These are phyloP conservation scores for Phaeosphaeria sp. DNA, from an alignment of 2,329 filamentous ascomycete species.

Conservation along the genomic window DNA sequence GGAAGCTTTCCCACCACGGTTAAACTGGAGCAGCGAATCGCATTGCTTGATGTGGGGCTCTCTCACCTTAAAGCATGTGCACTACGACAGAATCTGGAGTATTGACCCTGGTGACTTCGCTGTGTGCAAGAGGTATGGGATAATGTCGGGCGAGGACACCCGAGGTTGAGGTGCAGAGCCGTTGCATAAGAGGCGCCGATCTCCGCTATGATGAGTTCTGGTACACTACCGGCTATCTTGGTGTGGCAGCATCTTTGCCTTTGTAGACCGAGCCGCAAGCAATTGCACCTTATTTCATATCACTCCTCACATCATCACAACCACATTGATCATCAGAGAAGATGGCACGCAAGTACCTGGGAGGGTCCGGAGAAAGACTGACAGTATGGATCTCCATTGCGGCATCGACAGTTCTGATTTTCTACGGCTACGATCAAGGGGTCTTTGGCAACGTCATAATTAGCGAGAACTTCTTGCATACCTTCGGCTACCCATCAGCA, in stretches of 20 bases:
- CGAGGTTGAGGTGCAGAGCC: slow-evolving; percentile 8
- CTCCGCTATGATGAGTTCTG: slow-evolving; percentile 5
- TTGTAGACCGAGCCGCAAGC: neutral
- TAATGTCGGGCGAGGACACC: slow-evolving; percentile 15
- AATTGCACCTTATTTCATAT: neutral
- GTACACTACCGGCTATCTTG: slow-evolving; percentile 8
- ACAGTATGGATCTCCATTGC: slow-evolving; percentile 61
- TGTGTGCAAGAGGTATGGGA: slow-evolving; percentile 4
- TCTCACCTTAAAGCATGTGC: neutral
- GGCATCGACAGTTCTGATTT: slow-evolving; percentile 58
- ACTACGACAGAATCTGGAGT: neutral
- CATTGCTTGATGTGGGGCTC: neutral
- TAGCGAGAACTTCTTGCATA: slow-evolving; percentile 36
- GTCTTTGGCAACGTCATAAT: slow-evolving; percentile 47
- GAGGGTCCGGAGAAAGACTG: slow-evolving; percentile 58
- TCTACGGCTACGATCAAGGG: slow-evolving; percentile 54
- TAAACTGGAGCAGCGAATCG: slow-evolving; percentile 3
- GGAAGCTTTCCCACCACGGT: slow-evolving; percentile 2
- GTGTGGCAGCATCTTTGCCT: neutral
- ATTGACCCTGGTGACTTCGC: neutral
- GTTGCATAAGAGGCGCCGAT: slow-evolving; percentile 15
- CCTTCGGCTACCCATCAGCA: slow-evolving; percentile 35
- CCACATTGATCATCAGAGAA: neutral
- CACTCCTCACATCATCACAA: neutral
- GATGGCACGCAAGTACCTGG: slow-evolving; percentile 58